Evolutionary conservation across 2,329 filamentous ascomycete species (phyloP).

Genomic region (Cercospora zeina): DNA sequence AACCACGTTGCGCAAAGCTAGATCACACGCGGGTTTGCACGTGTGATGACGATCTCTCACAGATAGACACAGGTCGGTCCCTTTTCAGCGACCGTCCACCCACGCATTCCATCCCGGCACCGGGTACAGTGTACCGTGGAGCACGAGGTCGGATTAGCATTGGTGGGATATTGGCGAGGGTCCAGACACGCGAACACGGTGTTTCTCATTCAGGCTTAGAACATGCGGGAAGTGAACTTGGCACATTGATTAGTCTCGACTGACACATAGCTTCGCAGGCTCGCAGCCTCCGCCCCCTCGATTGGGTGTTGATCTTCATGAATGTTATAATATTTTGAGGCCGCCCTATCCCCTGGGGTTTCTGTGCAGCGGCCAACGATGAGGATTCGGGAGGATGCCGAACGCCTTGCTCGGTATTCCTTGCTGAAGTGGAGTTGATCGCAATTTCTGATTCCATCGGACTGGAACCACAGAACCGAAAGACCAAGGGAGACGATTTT

Average conservation of each 20-base stretch:
- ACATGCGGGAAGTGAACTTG: not conserved
- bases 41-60: not conserved
- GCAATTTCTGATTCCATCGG: not conserved
- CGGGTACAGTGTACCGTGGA: slow-evolving; percentile 1
- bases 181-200: slow-evolving; percentile 6
- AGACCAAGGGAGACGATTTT: not conserved
- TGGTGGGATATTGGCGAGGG: not conserved
- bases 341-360: not conserved
- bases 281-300: not conserved
- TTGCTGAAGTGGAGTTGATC: not conserved
- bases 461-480: not conserved
- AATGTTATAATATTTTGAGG: not conserved
- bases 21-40: not conserved
- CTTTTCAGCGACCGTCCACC: not conserved
- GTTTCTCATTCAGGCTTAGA: not conserved
- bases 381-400: not conserved
- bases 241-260: not conserved
- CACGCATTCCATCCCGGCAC: not conserved
- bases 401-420: not conserved
- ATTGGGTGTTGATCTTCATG: not conserved
- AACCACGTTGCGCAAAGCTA: slow-evolving; percentile 1
- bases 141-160: not conserved
- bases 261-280: slow-evolving; percentile 3
- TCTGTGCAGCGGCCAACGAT: not conserved
- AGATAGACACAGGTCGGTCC: not conserved